These are phyloP conservation scores for Diplocarpon mali DNA, from an alignment of 2,329 filamentous ascomycete genomes.

Conservation along the genomic window DNA sequence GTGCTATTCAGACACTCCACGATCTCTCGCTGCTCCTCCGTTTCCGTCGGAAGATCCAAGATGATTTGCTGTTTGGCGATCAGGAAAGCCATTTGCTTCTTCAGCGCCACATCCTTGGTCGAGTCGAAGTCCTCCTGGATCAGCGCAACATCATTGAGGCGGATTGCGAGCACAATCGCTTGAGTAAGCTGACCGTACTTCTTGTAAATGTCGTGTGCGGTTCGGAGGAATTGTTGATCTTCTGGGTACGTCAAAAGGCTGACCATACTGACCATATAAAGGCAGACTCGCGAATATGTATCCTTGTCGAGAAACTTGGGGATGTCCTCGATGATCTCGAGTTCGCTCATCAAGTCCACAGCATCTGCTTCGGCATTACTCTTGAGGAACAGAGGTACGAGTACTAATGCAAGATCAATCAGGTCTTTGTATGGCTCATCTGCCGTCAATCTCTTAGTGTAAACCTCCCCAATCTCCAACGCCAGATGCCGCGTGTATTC, in stretches of 20 bases:
- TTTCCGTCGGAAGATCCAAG: conserved; percentile 53
- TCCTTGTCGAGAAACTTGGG: conserved; percentile 85
- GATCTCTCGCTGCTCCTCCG: conserved; percentile 62
- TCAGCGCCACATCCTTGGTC: conserved; percentile 68
- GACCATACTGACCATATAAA: conserved; percentile 99
- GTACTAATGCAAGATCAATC: conserved; percentile 67
- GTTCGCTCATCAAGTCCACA: conserved; percentile 90
- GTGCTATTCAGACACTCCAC: conserved; percentile 79
- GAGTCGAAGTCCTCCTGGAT: conserved; percentile 75
- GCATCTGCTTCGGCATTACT: conserved; percentile 98
- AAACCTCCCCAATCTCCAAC: conserved; percentile 91
- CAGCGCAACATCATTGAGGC: conserved; percentile 75
- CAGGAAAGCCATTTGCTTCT: conserved; percentile 90
- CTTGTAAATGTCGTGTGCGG: conserved; percentile 88
- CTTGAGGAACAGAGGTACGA: conserved; percentile 91
- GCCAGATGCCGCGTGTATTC: conserved; percentile 96
- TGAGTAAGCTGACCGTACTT: conserved; percentile 87
- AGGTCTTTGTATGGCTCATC: conserved; percentile 79
- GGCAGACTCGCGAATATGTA: conserved; percentile 82
- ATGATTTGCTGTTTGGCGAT: conserved; percentile 85
- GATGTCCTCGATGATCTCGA: conserved; percentile 93
- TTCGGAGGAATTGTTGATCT: conserved; percentile 88
- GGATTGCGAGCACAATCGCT: conserved; percentile 87
- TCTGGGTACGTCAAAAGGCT: conserved; percentile 95
- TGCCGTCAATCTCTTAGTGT: conserved; percentile 73